phyloP scores from a whole-genome alignment of 169 alveolate species.

The Cryptosporidium meleagridis region DNA sequence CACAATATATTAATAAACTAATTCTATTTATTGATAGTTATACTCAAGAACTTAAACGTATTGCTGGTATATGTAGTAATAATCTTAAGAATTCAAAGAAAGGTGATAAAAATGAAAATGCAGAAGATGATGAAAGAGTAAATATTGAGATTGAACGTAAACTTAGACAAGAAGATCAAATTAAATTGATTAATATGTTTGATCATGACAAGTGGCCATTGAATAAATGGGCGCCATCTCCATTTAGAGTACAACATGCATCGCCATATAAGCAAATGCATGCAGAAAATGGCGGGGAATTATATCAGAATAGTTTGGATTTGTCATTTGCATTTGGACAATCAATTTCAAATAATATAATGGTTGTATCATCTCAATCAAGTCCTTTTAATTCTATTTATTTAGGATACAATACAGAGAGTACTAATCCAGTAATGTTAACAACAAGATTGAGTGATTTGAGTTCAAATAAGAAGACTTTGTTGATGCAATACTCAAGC shows the following conservation, averaged over 20 bases:
- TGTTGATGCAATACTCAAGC: conserved; percentile 55
- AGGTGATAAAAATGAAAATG: background rate
- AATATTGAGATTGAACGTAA: background rate
- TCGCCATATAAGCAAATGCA: conserved; percentile 8
- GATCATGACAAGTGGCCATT: conserved; percentile 69
- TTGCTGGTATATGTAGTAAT: conserved; percentile 52
- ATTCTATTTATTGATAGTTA: conserved; percentile 32
- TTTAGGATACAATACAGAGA: conserved; percentile 40
- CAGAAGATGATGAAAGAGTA: background rate
- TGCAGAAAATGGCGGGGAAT: conserved; percentile 26
- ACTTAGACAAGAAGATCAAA: conserved; percentile 13
- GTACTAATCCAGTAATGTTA: conserved; percentile 59
- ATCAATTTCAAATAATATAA: conserved; percentile 20
- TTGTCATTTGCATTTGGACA: conserved; percentile 73
- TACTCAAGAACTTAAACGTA: conserved; percentile 33
- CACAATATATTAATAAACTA: conserved; percentile 40
- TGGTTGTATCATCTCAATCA: conserved; percentile 33
- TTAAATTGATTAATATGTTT: conserved; percentile 30
- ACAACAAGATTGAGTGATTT: conserved; percentile 33
- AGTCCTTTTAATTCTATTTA: conserved; percentile 70
- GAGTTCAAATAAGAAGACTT: conserved; percentile 27
- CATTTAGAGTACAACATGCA: conserved; percentile 63
- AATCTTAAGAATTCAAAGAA: background rate
- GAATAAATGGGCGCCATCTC: conserved; percentile 75
- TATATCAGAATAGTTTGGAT: conserved; percentile 50